Conservation (phyloP, 805 yeast species). For the Pichia nanzhaoensis region DNA sequence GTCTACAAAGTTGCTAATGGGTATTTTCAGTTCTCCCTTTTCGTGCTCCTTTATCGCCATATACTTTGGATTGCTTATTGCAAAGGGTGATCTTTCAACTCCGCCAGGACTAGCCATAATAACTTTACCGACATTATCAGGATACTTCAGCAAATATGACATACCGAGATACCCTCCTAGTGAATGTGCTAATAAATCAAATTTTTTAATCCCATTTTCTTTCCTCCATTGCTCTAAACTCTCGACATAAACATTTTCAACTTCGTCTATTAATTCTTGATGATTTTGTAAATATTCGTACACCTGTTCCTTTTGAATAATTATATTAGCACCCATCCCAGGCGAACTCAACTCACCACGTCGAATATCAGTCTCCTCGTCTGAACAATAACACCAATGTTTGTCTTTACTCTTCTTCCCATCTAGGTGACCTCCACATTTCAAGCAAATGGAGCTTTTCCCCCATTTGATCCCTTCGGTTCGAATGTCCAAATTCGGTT, state of each 20-base stretch:
- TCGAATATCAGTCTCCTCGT: conserved; percentile 9
- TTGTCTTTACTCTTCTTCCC: conserved; percentile 7
- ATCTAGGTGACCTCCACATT: conserved; percentile 14
- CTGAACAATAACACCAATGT: conserved; percentile 11
- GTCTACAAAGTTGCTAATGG: conserved; percentile 38
- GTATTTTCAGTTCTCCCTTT: conserved; percentile 8
- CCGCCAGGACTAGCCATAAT: conserved; percentile 73
- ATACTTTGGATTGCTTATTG: conserved; percentile 40
- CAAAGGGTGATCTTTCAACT: conserved; percentile 60
- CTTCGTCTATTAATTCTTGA: conserved; percentile 33
- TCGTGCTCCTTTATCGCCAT: conserved; percentile 3
- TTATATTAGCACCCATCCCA: background rate
- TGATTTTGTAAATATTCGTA: conserved; percentile 28
- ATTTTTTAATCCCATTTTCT: conserved; percentile 39
- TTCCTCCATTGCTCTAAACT: conserved; percentile 63
- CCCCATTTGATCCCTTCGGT: conserved; percentile 19
- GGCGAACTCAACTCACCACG: background rate
- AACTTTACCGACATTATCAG: conserved; percentile 45
- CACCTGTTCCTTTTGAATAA: conserved; percentile 8
- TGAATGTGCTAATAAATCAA: conserved; percentile 70
- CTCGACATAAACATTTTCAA: conserved; percentile 51
- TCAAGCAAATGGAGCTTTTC: conserved; percentile 8
- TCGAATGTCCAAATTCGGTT: conserved; percentile 22
- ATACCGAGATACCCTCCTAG: conserved; percentile 65
- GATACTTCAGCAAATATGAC: conserved; percentile 54